Conservation (phyloP, 1,139 yeast genomes). For the Entelexis paramagnoliae region DNA sequence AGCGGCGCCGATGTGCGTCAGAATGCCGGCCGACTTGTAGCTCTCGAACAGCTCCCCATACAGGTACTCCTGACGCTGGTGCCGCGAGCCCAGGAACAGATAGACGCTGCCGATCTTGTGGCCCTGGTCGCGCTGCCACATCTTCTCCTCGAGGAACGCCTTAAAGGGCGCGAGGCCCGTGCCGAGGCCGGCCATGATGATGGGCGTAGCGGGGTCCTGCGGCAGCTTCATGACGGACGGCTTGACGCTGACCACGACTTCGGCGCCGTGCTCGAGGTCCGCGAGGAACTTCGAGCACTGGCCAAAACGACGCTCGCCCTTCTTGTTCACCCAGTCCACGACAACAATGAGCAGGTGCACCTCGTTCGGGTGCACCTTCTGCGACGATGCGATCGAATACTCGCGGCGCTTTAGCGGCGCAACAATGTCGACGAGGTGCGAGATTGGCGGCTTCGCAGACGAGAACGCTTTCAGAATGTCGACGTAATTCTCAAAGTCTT, state of each 20-base stretch:
- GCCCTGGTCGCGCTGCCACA: conserved; percentile 88
- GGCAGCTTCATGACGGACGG: conserved; percentile 97
- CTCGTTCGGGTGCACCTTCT: conserved; percentile 79
- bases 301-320: conserved; percentile 78
- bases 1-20: conserved; percentile 96
- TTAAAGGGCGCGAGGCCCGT: conserved; percentile 98
- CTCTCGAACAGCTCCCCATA: conserved; percentile 98
- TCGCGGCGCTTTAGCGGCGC: conserved; percentile 94
- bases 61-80: conserved; percentile 86
- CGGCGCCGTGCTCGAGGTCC: conserved; percentile 68
- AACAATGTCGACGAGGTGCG: conserved; percentile 59
- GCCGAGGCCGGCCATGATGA: conserved; percentile 95
- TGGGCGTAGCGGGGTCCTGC: conserved; percentile 74
- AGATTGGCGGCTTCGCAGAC: conserved; percentile 71
- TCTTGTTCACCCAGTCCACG: conserved; percentile 85
- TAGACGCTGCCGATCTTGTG: conserved; percentile 79
- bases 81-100: conserved; percentile 89
- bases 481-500: conserved; percentile 66
- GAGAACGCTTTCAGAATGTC: conserved; percentile 73
- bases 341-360: conserved; percentile 89
- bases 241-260: conserved; percentile 85
- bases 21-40: conserved; percentile 77
- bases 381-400: conserved; percentile 97
- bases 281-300: conserved; percentile 89
- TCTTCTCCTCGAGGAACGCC: conserved; percentile 91